Evolutionary conservation across 2,329 filamentous ascomycete species (phyloP), one percentile per base, ranked within the genome.

Genomic region (Hypoxylon sp.): DNA sequence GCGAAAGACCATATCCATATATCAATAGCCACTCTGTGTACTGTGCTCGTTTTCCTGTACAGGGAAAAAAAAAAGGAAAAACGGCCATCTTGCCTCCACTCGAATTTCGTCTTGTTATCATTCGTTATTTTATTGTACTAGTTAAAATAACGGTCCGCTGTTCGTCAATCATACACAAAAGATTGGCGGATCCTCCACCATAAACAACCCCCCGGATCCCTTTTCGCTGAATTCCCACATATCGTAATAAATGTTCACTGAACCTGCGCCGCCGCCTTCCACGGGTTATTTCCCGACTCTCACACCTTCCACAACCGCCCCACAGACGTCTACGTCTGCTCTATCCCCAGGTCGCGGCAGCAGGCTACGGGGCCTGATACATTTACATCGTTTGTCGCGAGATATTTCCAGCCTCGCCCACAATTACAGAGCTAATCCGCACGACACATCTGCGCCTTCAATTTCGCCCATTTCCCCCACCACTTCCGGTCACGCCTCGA

Each of bases 171-270:
- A 62, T 50, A 67, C 48, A 37, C 39, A 33, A 33, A 66, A 44
- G 19, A 46, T 70, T 60, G 53, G 61, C 55, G 60, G 44, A 59
- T 64, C 58, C 52, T 59, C 55, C 47, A 42, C 67, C 57, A 55
- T 44, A 48, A 39, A 44, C 51, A 42, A 61, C 46, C 60, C 61
- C 60, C 63, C 35, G 29, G 48, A 59, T 61, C 65, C 53, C 57
- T 48, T 54, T 59, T 59, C 31, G 29, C 57, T 69, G 33, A 37
- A 65, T 46, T 57, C 61, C 59, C 65, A 66, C 59, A 37, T 59
- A 72, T 52, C 53, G 37, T 71, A 69, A 71, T 74, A 75, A 74
- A 78, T 77, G 76, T 70, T 77, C 68, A 75, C 75, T 52, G 73
- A 75, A 62, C 72, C 76, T 66, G 71, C 74, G 67, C 71, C 74